Evolutionary conservation across 768 basidiomycete species (phyloP).

Genomic region (Collybia sp.): DNA sequence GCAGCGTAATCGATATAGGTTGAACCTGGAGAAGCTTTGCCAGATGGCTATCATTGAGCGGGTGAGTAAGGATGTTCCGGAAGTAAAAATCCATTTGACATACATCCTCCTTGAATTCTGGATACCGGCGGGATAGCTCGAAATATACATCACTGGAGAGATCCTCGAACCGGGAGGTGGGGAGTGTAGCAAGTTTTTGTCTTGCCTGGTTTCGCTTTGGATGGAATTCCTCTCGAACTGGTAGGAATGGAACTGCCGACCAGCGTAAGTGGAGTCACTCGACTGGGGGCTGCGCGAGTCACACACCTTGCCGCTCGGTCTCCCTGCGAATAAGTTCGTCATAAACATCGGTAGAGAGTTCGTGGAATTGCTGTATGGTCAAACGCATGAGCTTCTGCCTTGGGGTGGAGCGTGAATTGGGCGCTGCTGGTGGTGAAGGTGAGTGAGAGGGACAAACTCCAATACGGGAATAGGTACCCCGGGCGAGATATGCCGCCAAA

Average conservation of each 20-base stretch:
- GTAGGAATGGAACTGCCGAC: slow-evolving; percentile 76
- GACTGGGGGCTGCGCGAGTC: slow-evolving; percentile 1
- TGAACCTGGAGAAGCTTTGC: slow-evolving; percentile 47
- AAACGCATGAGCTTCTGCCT: slow-evolving; percentile 91
- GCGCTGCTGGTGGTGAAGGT: slow-evolving; percentile 45
- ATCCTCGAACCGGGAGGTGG: slow-evolving; percentile 86
- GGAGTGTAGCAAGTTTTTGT: slow-evolving; percentile 93
- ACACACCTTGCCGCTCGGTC: slow-evolving; percentile 66
- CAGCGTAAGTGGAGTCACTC: slow-evolving; percentile 9
- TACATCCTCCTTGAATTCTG: slow-evolving; percentile 91
- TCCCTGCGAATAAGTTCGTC: slow-evolving; percentile 89
- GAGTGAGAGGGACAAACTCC: slow-evolving; percentile 1
- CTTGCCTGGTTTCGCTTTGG: slow-evolving; percentile 97
- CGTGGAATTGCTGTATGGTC: slow-evolving; percentile 94
- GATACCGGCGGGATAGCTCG: slow-evolving; percentile 90
- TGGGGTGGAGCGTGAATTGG: slow-evolving; percentile 76
- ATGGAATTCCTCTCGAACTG: slow-evolving; percentile 91
- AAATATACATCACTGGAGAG: slow-evolving; percentile 95
- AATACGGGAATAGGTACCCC: slow-evolving; percentile 41
- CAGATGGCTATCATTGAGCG: slow-evolving; percentile 27
- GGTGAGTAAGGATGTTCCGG: slow-evolving; percentile 5
- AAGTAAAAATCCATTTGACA: slow-evolving; percentile 17
- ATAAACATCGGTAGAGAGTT: slow-evolving; percentile 96
- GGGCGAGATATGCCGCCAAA: slow-evolving; percentile 68
- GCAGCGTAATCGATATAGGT: slow-evolving; percentile 73